Conservation (phyloP, 1,139 yeast species). For the Hansenula lynferdii region DNA sequence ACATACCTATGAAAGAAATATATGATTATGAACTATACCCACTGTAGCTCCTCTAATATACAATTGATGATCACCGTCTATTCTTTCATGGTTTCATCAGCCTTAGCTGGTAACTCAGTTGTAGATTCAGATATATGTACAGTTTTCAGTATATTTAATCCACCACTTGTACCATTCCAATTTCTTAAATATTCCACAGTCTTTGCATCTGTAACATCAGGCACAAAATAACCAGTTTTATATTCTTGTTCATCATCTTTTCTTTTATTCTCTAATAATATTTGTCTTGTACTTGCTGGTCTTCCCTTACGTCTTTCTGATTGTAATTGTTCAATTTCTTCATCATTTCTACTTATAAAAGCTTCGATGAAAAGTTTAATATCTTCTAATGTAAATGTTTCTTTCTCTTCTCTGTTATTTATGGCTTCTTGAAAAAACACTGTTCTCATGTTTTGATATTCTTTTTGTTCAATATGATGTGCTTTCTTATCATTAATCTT, state of each 20-base stretch:
- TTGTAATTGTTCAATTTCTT: constrained; percentile 57
- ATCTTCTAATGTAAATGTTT: constrained; percentile 48
- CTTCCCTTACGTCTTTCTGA: constrained; percentile 77
- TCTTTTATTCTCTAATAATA: constrained; percentile 54
- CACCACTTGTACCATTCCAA: constrained; percentile 86
- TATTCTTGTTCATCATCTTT: constrained; percentile 59
- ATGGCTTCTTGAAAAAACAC: constrained; percentile 64
- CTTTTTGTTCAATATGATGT: constrained; percentile 52
- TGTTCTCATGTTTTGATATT: constrained; percentile 49
- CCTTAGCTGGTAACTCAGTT: constrained; percentile 8
- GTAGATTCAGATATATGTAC: constrained; percentile 26
- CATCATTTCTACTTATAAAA: constrained; percentile 66
- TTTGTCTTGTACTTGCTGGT: constrained; percentile 72
- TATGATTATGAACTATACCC: too few species aligned
- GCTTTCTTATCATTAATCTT: constrained; percentile 58
- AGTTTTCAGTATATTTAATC: constrained; percentile 56
- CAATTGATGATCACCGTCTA: background rate
- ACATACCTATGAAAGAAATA: background rate
- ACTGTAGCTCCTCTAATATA: background rate
- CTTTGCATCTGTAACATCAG: constrained; percentile 59
- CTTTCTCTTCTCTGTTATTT: constrained; percentile 37
- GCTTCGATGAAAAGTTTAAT: constrained; percentile 56
- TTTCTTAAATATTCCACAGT: constrained; percentile 55
- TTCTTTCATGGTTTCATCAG: constrained; percentile 11
- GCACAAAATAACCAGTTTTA: constrained; percentile 66